Percentiles rank a stretch among this genome's conserved stretches.
These are phyloP conservation scores for Trypanosoma cruzi DNA, from an alignment of 208 protist genomes.

Conservation along the genomic window DNA sequence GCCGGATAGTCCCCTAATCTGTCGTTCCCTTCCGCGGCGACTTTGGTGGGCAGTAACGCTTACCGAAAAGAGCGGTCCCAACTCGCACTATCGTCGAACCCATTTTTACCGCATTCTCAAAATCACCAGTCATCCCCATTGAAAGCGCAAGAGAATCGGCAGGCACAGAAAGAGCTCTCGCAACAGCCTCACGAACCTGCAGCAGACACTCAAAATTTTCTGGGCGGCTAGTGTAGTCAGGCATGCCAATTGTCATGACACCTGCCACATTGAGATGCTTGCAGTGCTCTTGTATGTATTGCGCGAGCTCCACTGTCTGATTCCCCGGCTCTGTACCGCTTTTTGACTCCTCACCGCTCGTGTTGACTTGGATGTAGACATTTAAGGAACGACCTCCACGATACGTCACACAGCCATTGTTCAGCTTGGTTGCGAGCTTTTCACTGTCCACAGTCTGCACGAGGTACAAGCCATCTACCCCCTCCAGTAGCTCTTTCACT, in stretches of 20 bases:
- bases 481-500: conserved; percentile 80
- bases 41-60: conserved; percentile 82
- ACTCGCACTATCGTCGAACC: conserved; percentile 96
- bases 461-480: conserved; percentile 54
- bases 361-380: conserved; percentile 96
- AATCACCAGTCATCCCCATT: conserved; percentile 98
- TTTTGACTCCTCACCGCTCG: conserved; percentile 94
- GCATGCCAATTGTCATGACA: conserved; percentile 98
- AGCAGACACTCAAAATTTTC: conserved; percentile 90
- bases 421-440: conserved; percentile 91
- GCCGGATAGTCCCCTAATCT: background rate
- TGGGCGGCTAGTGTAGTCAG: conserved; percentile 71
- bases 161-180: conserved; percentile 43
- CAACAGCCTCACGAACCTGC: conserved; percentile 65
- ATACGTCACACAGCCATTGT: conserved; percentile 70
- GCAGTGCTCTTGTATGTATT: conserved; percentile 76
- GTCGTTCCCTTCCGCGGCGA: background rate
- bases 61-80: conserved; percentile 95
- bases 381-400: conserved; percentile 58
- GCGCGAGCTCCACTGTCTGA: conserved; percentile 67
- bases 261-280: conserved; percentile 84
- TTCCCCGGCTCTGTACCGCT: conserved; percentile 79
- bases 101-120: conserved; percentile 92
- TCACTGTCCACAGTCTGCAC: conserved; percentile 94
- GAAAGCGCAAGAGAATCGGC: conserved; percentile 79